Evolutionary conservation across 2,329 filamentous ascomycete genomes (phyloP).

Genomic region (Aureobasidium pullulans): DNA sequence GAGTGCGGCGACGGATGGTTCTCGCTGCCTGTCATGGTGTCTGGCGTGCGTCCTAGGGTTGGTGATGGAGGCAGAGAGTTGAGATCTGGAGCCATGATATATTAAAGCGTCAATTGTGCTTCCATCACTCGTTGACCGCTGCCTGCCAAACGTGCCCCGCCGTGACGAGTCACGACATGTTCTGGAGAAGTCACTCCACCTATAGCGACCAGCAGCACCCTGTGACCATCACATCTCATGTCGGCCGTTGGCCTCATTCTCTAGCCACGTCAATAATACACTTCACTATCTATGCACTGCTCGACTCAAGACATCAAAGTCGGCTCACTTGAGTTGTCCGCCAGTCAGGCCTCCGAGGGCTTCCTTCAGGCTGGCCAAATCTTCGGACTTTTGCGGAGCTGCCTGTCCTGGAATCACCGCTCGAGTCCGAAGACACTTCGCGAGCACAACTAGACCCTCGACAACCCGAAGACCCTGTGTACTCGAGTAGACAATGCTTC

Average conservation of each 20-base stretch:
- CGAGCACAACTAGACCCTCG: not conserved
- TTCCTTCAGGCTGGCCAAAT: not conserved
- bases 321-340: not conserved
- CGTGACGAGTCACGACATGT: not conserved
- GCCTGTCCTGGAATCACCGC: not conserved
- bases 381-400: not conserved
- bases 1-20: slow-evolving; percentile 53
- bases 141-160: not conserved
- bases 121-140: not conserved
- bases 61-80: slow-evolving; percentile 51
- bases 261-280: not conserved
- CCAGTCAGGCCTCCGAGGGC: not conserved
- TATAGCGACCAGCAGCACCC: not conserved
- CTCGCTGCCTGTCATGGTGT: not conserved
- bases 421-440: not conserved
- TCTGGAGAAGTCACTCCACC: not conserved
- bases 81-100: slow-evolving; percentile 48
- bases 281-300: not conserved
- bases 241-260: not conserved
- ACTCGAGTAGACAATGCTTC: too few relatives aligned
- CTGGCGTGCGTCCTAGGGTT: slow-evolving; percentile 20
- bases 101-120: not conserved
- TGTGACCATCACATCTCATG: not conserved
- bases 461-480: not conserved
- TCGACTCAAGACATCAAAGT: not conserved